A percentile compares a stretch with the other conserved stretches of the same genome.
phyloP scores from a whole-genome alignment of 2,329 filamentous ascomycete species.

The Aspergillus brunneoviolaceus region DNA sequence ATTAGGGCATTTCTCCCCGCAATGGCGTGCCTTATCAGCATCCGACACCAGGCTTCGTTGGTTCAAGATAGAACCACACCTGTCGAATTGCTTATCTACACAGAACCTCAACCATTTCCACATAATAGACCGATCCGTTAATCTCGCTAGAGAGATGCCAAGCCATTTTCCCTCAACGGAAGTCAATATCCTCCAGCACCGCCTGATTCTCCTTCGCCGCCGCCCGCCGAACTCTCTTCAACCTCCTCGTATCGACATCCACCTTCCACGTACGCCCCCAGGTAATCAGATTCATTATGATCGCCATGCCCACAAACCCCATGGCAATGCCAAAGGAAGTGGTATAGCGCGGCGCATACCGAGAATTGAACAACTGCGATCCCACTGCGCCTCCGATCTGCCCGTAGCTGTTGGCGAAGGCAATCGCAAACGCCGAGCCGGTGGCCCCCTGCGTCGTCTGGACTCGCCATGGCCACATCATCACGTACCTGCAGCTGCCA shows the following conservation, averaged over 20 bases:
- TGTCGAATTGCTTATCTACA: no score
- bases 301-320: conserved; percentile 8
- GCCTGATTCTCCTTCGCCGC: no score
- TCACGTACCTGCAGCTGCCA: neutral
- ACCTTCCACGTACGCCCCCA: conserved; percentile 13
- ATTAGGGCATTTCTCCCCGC: no score
- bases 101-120: no score
- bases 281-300: conserved; percentile 17
- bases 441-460: conserved; percentile 13
- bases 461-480: conserved; percentile 16
- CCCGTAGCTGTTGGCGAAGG: conserved; percentile 22
- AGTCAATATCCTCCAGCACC: no score
- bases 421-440: conserved; percentile 17
- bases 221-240: conserved; percentile 4
- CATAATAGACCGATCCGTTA: no score
- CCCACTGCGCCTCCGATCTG: conserved; percentile 22
- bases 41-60: no score
- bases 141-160: no score
- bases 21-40: no score
- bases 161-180: no score
- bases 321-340: no score
- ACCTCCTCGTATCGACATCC: conserved; percentile 14
- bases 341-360: conserved; percentile 18
- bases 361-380: conserved; percentile 19
- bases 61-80: no score